phyloP scores from a whole-genome alignment of 345 rosid genomes.

The Barbarea vulgaris region DNA sequence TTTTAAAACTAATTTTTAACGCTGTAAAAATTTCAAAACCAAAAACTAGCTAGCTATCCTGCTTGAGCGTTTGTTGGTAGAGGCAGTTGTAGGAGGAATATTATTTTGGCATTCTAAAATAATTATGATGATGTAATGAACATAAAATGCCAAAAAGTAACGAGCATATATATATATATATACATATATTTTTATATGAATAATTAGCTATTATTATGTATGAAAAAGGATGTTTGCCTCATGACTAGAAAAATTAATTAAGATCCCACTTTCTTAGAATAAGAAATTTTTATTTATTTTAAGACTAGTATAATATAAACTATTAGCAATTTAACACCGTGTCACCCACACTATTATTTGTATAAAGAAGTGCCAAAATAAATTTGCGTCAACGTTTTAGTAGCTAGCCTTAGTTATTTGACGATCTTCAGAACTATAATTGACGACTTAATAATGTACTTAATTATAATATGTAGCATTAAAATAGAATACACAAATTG shows the following conservation, averaged over 20 bases:
- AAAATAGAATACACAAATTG: background rate
- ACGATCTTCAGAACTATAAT: background rate
- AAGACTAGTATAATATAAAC: background rate
- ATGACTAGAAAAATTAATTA: background rate
- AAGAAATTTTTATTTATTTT: background rate
- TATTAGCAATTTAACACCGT: slow-evolving; percentile 8
- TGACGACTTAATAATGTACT: slow-evolving; percentile 3
- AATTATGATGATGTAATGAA: slow-evolving; percentile 1
- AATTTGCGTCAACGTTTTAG: slow-evolving; percentile 2
- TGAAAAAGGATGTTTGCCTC: background rate
- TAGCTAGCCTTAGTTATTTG: background rate
- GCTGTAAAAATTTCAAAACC: background rate
- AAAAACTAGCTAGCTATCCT: background rate
- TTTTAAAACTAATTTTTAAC: background rate
- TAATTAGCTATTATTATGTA: background rate
- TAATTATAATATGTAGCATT: background rate
- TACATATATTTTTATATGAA: background rate
- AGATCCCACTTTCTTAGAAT: background rate
- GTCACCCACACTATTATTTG: slow-evolving; percentile 17
- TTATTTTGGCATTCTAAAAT: background rate
- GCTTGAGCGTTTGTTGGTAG: background rate
- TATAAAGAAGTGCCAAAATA: background rate
- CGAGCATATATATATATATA: background rate
- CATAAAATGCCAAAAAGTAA: background rate
- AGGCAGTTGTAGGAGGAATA: background rate